Percentiles rank a stretch among this genome's conserved stretches.
Conservation (phyloP, 352 stramenopile genomes). For the Globisporangium paroecandrum region DNA sequence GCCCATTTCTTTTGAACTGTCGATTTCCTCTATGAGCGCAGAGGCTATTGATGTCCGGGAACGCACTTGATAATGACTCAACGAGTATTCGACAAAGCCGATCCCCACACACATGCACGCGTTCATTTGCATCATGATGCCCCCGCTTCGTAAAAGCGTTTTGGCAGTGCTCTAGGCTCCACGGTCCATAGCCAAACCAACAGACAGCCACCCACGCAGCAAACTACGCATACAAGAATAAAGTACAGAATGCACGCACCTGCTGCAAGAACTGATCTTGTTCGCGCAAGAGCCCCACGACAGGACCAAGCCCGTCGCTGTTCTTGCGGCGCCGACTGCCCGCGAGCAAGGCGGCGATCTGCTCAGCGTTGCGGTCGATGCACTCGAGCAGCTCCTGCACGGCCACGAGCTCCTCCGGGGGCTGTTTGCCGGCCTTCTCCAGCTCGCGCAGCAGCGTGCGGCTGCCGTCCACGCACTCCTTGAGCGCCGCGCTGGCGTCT, state of each 20-base stretch:
- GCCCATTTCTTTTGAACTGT: background rate
- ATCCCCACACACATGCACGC: background rate
- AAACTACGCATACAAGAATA: background rate
- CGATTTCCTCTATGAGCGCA: background rate
- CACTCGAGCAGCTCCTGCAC: conserved; percentile 67
- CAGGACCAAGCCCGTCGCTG: conserved; percentile 21
- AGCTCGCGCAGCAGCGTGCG: conserved; percentile 36
- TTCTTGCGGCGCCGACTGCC: conserved; percentile 28
- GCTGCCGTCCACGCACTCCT: conserved; percentile 29
- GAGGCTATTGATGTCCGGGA: background rate
- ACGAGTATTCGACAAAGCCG: background rate
- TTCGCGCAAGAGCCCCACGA: conserved; percentile 55
- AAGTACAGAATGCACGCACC: conserved; percentile 14
- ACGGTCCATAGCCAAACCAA: background rate
- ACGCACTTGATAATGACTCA: background rate
- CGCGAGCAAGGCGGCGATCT: conserved; percentile 52
- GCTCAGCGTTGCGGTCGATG: conserved; percentile 67
- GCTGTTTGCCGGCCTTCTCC: conserved; percentile 14
- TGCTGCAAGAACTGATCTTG: conserved; percentile 47
- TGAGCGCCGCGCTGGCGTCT: conserved; percentile 2
- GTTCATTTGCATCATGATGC: background rate
- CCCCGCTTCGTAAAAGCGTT: background rate
- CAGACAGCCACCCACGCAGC: background rate
- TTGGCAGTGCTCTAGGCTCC: background rate
- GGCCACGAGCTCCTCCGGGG: conserved; percentile 47